Evolutionary conservation across 129 eudicot species (phyloP).

Genomic region (Apium graveolens): DNA sequence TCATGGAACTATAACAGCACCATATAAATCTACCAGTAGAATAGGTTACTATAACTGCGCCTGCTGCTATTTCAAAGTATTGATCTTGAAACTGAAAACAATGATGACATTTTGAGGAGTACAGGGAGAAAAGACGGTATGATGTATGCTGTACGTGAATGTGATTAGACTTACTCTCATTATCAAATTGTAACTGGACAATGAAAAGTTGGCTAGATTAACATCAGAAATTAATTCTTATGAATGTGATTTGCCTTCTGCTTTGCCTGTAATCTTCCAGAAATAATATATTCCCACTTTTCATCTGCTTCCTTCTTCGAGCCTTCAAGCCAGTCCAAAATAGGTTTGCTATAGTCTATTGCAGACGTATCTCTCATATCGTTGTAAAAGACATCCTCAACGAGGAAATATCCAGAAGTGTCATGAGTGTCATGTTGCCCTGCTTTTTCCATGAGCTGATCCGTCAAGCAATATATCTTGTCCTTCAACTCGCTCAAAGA

Average conservation of each 20-base stretch:
- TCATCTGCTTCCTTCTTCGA: conserved; percentile 58
- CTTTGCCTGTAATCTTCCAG: conserved; percentile 52
- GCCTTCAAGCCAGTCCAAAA: conserved; percentile 69
- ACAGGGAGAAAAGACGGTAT: conserved; percentile 83
- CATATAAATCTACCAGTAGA: conserved; percentile 19
- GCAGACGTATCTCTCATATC: conserved; percentile 52
- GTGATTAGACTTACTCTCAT: conserved; percentile 65
- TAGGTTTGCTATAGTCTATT: conserved; percentile 67
- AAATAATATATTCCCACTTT: conserved; percentile 71
- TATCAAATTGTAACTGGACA: conserved; percentile 72
- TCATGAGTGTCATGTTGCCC: conserved; percentile 42
- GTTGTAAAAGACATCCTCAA: conserved; percentile 77
- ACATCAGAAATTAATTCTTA: conserved; percentile 68
- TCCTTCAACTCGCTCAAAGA: conserved; percentile 60
- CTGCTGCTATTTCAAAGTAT: conserved; percentile 65
- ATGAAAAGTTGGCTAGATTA: conserved; percentile 46
- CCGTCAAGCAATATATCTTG: conserved; percentile 71
- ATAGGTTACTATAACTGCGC: conserved; percentile 45
- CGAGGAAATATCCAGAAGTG: conserved; percentile 83
- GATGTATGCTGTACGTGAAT: conserved; percentile 79
- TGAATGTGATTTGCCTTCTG: conserved; percentile 50
- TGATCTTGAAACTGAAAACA: conserved; percentile 61
- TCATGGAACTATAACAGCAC: conserved; percentile 32
- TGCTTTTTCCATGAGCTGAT: conserved; percentile 57
- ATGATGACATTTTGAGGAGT: conserved; percentile 55